Evolutionary conservation across 257 asterid species (phyloP), one percentile per base, ranked within the genome.

Genomic region (Solanum arcanum): DNA sequence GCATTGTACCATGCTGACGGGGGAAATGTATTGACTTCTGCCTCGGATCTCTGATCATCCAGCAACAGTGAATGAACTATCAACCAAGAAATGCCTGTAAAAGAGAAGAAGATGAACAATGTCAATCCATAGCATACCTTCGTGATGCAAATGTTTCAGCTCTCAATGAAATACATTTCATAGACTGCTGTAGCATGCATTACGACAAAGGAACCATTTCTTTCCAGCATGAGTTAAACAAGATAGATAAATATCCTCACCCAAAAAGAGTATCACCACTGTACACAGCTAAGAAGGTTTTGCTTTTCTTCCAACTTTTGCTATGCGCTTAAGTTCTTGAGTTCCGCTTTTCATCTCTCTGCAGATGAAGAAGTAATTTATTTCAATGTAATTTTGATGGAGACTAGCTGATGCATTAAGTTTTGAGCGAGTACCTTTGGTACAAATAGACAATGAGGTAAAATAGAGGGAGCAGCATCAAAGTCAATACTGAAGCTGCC

Each of bases 401-500:
- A 44, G 56, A 52, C 29, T 68, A 31, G 27, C 41, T 12, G 70
- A 77, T 87, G 86, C 59, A n/a, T n/a, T 86, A 68, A 84, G 89
- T 86, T 76, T 44, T 74, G 87, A 89, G 69, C 60, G n/a, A 27
- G 83, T 90, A 96, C 99, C 96, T 94, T 90, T 91, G 97, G 84
- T 91, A 91, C 90, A 96, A 85, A 92, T 92, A 95, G 29, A 93
- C 97, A 52, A 95, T 89, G 86, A 90, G 29, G 92, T 95, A 95
- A 89, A 94, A 96, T 88, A 95, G 78, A 39, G 99, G 99, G 80
- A 95, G 98, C 93, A 96, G 92, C 95, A 96, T 92, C 94, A 95
- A 49, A 86, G 91, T 89, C 91, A 96, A 87, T 84, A 96, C 72
- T 35, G 99, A 93, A 80, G 90, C 89, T 47, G 96, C 97, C 91